These are phyloP conservation scores for Zostera marina DNA, from an alignment of 116 monocot genomes.

Conservation along the genomic window DNA sequence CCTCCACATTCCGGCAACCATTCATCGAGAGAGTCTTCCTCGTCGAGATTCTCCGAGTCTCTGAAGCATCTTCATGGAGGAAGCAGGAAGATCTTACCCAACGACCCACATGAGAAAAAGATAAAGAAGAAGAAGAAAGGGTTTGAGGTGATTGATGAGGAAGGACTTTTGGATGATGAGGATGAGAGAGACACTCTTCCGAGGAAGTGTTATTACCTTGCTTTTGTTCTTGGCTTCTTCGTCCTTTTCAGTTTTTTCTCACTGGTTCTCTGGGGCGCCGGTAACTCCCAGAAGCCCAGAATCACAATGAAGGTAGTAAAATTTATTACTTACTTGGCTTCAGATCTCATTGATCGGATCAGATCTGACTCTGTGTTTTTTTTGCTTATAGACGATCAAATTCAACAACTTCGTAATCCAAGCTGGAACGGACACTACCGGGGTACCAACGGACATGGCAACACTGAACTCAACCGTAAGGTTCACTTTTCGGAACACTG, in stretches of 20 bases:
- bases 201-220: slow-evolving; percentile 23
- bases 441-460: slow-evolving; percentile 59
- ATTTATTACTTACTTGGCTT: neutral
- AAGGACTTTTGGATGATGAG: slow-evolving; percentile 31
- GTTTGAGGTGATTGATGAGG: slow-evolving; percentile 39
- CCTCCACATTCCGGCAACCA: slow-evolving; percentile 36
- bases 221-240: slow-evolving; percentile 36
- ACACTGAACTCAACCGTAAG: slow-evolving; percentile 49
- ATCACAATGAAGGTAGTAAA: slow-evolving; percentile 35
- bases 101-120: slow-evolving; percentile 1
- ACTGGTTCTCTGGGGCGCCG: slow-evolving; percentile 46
- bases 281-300: slow-evolving; percentile 37
- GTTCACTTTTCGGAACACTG: slow-evolving; percentile 50
- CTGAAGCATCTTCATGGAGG: slow-evolving; percentile 19
- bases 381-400: slow-evolving; percentile 22
- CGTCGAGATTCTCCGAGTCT: slow-evolving; percentile 55
- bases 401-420: slow-evolving; percentile 45
- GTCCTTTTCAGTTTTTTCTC: slow-evolving; percentile 51
- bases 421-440: slow-evolving; percentile 42
- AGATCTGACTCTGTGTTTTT: neutral
- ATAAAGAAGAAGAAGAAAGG: slow-evolving; percentile 16
- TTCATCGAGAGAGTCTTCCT: slow-evolving; percentile 39
- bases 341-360: neutral
- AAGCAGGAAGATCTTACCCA: slow-evolving; percentile 28
- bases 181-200: slow-evolving; percentile 11